Evolutionary conservation across 805 yeast genomes (phyloP).

Genomic region (Saccharomycopsis oosterbeekiorum): DNA sequence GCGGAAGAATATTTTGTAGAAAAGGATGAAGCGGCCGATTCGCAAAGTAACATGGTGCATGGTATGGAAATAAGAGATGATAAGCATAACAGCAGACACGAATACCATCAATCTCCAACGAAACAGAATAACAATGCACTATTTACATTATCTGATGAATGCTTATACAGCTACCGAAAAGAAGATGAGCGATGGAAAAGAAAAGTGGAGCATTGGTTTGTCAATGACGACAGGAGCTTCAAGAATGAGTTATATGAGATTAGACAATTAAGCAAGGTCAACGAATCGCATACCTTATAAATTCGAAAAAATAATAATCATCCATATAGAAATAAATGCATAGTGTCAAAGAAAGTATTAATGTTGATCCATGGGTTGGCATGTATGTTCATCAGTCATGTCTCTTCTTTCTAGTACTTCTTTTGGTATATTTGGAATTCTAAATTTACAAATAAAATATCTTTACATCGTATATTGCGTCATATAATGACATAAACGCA

Average conservation of each 20-base stretch:
- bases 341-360: too few species aligned
- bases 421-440: too few species aligned
- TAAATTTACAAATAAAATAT: too few species aligned
- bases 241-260: conserved; percentile 26
- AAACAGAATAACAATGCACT: conserved; percentile 25
- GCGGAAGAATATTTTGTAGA: conserved; percentile 1
- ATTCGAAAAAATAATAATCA: not conserved
- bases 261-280: conserved; percentile 25
- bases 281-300: not conserved
- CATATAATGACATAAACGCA: not conserved
- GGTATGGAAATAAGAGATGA: too few species aligned
- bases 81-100: too few species aligned
- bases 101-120: not conserved
- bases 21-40: not conserved
- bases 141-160: conserved; percentile 19
- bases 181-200: conserved; percentile 28
- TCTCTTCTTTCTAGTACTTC: too few species aligned
- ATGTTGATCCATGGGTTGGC: too few species aligned
- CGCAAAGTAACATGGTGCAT: not conserved
- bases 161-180: conserved; percentile 21
- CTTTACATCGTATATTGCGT: not conserved
- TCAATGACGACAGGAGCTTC: conserved; percentile 14
- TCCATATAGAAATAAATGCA: too few species aligned
- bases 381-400: too few species aligned
- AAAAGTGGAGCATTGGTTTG: conserved; percentile 27